Conservation (phyloP, 768 basidiomycete species). For the Roridomyces roridus region DNA sequence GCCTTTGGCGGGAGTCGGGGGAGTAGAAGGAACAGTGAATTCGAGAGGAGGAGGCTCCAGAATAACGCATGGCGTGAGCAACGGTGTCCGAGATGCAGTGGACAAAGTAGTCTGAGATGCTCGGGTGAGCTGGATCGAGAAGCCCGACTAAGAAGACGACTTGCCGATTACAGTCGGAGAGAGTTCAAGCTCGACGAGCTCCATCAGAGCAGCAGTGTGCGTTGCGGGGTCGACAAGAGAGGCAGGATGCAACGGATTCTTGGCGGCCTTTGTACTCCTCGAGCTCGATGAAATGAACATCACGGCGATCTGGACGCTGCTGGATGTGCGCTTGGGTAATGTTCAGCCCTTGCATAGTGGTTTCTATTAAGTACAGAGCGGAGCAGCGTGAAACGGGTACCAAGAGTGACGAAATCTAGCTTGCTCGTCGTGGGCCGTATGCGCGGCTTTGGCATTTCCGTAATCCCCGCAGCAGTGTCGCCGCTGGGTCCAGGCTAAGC, state of each 20-base stretch:
- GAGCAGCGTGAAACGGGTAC: too few species aligned
- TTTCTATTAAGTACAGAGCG: too few species aligned
- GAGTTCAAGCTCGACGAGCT: slow-evolving; percentile 72
- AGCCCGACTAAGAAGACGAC: slow-evolving; percentile 32
- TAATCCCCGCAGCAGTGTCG: too few species aligned
- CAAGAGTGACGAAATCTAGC: too few species aligned
- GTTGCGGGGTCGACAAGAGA: slow-evolving; percentile 64
- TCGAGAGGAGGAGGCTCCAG: slow-evolving; percentile 41
- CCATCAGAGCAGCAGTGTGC: slow-evolving; percentile 70
- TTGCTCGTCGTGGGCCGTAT: too few species aligned
- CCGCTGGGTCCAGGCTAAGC: too few species aligned
- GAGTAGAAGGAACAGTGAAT: slow-evolving; percentile 36
- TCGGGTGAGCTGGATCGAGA: neutral
- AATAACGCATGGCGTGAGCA: slow-evolving; percentile 74
- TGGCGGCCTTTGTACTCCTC: neutral
- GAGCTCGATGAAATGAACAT: neutral
- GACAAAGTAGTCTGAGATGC: slow-evolving; percentile 66
- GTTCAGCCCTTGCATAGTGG: too few species aligned
- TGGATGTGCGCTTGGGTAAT: too few species aligned
- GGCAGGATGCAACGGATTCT: slow-evolving; percentile 5
- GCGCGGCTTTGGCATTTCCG: too few species aligned
- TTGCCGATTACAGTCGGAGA: slow-evolving; percentile 67
- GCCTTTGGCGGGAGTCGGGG: slow-evolving; percentile 60
- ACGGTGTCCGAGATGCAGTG: slow-evolving; percentile 76
- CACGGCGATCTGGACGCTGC: neutral